Conservation (phyloP, 805 yeast species). For the Cyberlindnera mrakii region DNA sequence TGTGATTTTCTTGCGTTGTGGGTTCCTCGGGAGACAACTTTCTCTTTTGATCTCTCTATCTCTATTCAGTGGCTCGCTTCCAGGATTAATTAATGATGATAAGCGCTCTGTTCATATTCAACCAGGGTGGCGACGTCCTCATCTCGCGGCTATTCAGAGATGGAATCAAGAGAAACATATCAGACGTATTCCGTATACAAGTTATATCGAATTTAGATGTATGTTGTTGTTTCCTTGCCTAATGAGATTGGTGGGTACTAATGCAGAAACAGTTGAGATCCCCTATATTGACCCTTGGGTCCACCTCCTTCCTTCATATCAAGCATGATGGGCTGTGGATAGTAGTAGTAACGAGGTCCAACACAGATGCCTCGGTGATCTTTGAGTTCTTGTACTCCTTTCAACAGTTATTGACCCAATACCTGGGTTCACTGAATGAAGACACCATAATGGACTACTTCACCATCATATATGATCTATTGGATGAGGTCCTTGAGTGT, state of each 20-base stretch:
- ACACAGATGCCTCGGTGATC: constrained; percentile 75
- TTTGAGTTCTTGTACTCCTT: constrained; percentile 74
- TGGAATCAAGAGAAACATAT: constrained; percentile 68
- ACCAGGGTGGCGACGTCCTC: constrained; percentile 76
- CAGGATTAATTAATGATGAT: constrained; percentile 45
- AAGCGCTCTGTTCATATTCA: constrained; percentile 74
- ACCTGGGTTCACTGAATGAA: constrained; percentile 33
- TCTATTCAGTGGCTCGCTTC: too few species aligned
- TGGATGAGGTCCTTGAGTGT: constrained; percentile 71
- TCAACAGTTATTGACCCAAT: constrained; percentile 43
- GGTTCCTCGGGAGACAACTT: too few species aligned
- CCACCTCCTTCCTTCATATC: constrained; percentile 84
- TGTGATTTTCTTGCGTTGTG: too few species aligned
- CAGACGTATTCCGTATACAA: constrained; percentile 89
- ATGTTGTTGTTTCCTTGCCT: constrained; percentile 7
- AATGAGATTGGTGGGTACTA: background rate
- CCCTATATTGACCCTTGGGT: constrained; percentile 80
- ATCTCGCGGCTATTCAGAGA: constrained; percentile 69
- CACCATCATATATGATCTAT: constrained; percentile 61
- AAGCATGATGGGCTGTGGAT: constrained; percentile 60
- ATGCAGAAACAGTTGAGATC: constrained; percentile 35
- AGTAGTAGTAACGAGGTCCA: constrained; percentile 85
- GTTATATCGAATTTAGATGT: constrained; percentile 64
- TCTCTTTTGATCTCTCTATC: too few species aligned
- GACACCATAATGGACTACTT: constrained; percentile 58